Evolutionary conservation across 768 basidiomycete genomes (phyloP).

Genomic region (Cantharellus anzutake): DNA sequence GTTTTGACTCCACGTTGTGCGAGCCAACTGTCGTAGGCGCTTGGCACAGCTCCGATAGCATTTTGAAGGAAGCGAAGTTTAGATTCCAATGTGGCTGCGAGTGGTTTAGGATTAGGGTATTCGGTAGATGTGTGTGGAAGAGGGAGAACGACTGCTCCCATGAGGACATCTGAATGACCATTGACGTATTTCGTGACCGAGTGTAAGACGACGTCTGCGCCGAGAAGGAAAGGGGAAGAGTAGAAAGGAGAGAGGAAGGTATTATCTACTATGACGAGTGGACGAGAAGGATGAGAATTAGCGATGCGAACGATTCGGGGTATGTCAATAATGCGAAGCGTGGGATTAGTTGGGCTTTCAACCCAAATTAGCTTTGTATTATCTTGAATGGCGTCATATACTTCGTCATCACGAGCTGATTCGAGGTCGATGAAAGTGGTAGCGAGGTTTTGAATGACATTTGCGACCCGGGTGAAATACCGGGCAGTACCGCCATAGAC

Average conservation of each 20-base stretch:
- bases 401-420: too few species aligned
- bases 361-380: too few species aligned
- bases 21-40: slow-evolving; percentile 77
- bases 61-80: slow-evolving; percentile 79
- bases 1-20: slow-evolving; percentile 86
- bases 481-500: too few species aligned
- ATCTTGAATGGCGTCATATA: too few species aligned
- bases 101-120: too few species aligned
- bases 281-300: slow-evolving; percentile 24
- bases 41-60: slow-evolving; percentile 68
- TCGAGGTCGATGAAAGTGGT: too few species aligned
- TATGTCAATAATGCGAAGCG: too few species aligned
- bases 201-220: slow-evolving; percentile 72
- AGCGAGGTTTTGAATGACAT: too few species aligned
- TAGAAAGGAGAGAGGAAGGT: slow-evolving; percentile 91
- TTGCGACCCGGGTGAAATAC: too few species aligned
- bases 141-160: slow-evolving; percentile 58
- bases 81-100: slow-evolving; percentile 19
- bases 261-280: slow-evolving; percentile 80
- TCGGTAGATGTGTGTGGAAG: too few species aligned
- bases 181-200: slow-evolving; percentile 73
- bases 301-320: too few species aligned
- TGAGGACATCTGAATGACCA: slow-evolving; percentile 86
- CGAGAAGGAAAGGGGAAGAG: slow-evolving; percentile 64
- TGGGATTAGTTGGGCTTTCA: too few species aligned